Conservation (phyloP, 139 green algal species). For the Desmodesmus armatus region DNA sequence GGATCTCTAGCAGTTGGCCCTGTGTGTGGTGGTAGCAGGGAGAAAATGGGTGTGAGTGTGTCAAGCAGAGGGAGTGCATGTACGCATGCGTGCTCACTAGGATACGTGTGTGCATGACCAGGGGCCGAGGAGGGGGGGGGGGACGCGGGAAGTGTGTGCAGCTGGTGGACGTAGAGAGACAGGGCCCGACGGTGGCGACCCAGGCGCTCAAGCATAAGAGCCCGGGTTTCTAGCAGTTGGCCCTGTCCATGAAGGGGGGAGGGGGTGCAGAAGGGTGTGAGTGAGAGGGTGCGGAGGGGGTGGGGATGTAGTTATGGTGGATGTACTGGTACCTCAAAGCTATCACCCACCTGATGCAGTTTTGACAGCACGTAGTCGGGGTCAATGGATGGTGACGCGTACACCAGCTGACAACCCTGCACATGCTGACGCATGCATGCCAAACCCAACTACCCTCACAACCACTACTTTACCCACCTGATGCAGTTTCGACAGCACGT, state of each 20-base stretch:
- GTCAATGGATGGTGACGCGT: constrained; percentile 74
- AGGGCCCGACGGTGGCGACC: constrained; percentile 80
- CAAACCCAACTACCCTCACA: not conserved
- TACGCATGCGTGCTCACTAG: too few species aligned
- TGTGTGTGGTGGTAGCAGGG: too few species aligned
- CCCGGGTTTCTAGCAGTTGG: constrained; percentile 78
- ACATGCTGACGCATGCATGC: too few species aligned
- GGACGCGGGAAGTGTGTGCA: too few species aligned
- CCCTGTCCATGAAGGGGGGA: too few species aligned
- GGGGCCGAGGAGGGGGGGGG: too few species aligned
- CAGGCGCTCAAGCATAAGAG: constrained; percentile 84
- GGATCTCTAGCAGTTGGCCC: constrained; percentile 76
- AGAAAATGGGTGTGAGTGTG: not conserved
- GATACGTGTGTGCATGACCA: not conserved
- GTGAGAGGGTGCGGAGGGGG: not conserved
- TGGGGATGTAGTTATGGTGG: too few species aligned
- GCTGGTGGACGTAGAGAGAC: constrained; percentile 72
- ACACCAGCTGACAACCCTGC: constrained; percentile 75
- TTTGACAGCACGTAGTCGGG: constrained; percentile 74
- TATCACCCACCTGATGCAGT: constrained; percentile 52
- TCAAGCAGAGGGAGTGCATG: too few species aligned
- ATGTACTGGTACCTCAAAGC: too few species aligned
- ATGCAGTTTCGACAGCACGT: constrained; percentile 73
- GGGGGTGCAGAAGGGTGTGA: too few species aligned
- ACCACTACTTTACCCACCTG: constrained; percentile 19